A percentile compares a stretch with the other conserved stretches of the same genome.
These are phyloP conservation scores for Fusarium camptoceras DNA, from an alignment of 2,329 filamentous ascomycete genomes.

Conservation along the genomic window DNA sequence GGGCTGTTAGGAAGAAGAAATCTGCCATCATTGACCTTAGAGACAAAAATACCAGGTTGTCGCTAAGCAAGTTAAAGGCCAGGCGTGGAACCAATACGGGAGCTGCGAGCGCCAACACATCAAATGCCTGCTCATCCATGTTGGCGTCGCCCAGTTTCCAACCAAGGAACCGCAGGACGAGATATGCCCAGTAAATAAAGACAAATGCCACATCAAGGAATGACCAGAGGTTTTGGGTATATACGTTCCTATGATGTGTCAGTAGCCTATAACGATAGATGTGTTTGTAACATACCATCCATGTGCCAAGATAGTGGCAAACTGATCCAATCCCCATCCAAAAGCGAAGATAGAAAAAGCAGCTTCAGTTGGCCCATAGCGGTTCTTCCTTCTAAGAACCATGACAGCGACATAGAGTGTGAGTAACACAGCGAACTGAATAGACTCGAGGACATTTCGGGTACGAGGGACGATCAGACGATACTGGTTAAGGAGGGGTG, in stretches of 20 bases:
- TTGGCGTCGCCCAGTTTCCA: conserved; percentile 60
- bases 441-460: conserved; percentile 78
- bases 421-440: conserved; percentile 78
- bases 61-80: conserved; percentile 84
- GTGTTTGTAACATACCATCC: conserved; percentile 60
- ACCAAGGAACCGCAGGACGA: conserved; percentile 75
- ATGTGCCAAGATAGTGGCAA: conserved; percentile 81
- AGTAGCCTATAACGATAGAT: background rate
- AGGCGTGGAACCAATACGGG: conserved; percentile 82
- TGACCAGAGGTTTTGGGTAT: conserved; percentile 89
- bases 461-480: conserved; percentile 85
- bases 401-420: conserved; percentile 78
- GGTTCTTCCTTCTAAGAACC: conserved; percentile 71
- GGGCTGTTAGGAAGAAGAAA: conserved; percentile 79
- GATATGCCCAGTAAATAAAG: conserved; percentile 76
- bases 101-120: conserved; percentile 82
- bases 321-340: conserved; percentile 83
- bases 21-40: conserved; percentile 87
- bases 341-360: conserved; percentile 79
- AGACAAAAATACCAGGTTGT: conserved; percentile 86
- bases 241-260: conserved; percentile 71
- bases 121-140: conserved; percentile 74
- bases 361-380: conserved; percentile 69
- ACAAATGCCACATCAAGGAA: conserved; percentile 85
- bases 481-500: conserved; percentile 84